These are phyloP conservation scores for Diplodia mutila DNA, from an alignment of 2,329 filamentous ascomycete genomes.

Conservation along the genomic window DNA sequence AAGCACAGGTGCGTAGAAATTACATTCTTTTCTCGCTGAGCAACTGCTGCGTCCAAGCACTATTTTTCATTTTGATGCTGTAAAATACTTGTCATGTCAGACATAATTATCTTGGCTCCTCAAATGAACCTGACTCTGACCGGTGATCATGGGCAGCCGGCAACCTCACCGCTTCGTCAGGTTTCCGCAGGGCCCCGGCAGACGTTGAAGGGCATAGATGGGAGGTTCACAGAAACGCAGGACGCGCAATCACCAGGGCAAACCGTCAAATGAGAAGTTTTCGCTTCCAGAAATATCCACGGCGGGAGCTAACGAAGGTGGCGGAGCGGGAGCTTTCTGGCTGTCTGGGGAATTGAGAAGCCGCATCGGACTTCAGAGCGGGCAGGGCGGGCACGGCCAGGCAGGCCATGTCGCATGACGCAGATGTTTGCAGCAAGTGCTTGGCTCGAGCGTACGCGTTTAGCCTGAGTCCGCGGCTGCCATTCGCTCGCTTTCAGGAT, in stretches of 20 bases:
- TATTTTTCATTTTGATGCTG: not conserved
- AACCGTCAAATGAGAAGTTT: not conserved
- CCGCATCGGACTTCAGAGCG: slow-evolving; percentile 1
- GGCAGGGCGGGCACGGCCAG: not conserved
- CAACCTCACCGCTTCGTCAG: not conserved
- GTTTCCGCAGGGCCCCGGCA: not conserved
- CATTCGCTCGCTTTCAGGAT: slow-evolving; percentile 9
- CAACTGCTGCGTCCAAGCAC: not conserved
- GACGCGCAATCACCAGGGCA: not conserved
- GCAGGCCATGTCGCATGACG: slow-evolving; percentile 4
- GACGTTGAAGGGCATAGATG: not conserved
- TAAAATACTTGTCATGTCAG: not conserved
- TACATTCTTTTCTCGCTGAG: not conserved
- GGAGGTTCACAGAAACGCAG: not conserved
- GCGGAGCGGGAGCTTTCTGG: not conserved
- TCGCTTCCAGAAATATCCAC: not conserved
- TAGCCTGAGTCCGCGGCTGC: not conserved
- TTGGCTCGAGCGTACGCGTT: slow-evolving; percentile 18
- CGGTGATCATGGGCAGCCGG: not conserved
- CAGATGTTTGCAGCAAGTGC: not conserved
- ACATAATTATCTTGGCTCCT: not conserved
- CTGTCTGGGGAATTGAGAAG: not conserved
- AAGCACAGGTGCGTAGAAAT: not conserved
- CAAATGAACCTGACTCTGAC: slow-evolving; percentile 9
- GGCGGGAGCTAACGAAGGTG: not conserved